Evolutionary conservation across 75 land plant species (phyloP).

Genomic region (Selaginella moellendorffii): DNA sequence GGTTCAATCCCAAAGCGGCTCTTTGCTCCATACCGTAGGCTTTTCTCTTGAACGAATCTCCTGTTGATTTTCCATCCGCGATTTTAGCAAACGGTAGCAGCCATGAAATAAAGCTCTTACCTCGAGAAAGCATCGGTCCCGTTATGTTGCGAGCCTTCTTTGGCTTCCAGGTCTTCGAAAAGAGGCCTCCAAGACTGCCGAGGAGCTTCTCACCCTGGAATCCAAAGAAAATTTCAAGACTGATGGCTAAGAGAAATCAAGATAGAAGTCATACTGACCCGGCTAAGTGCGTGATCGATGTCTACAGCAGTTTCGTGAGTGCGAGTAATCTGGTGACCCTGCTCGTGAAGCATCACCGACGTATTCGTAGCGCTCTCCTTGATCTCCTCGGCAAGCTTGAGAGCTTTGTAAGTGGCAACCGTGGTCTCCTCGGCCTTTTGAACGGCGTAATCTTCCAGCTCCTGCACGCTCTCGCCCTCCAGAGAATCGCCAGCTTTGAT

Average conservation of each 20-base stretch:
- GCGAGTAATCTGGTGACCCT: constrained; percentile 46
- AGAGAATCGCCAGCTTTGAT: constrained; percentile 18
- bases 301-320: constrained; percentile 37
- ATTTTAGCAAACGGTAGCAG: not conserved
- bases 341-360: constrained; percentile 35
- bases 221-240: no score
- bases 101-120: constrained; percentile 28
- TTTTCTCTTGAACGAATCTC: not conserved
- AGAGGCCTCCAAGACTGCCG: constrained; percentile 85
- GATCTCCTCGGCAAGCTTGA: constrained; percentile 52
- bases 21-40: not conserved
- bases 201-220: constrained; percentile 95
- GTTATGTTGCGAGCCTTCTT: constrained; percentile 47
- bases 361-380: constrained; percentile 38
- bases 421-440: constrained; percentile 51
- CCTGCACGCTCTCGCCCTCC: constrained; percentile 36
- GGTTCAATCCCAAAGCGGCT: not conserved
- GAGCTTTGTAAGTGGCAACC: constrained; percentile 16
- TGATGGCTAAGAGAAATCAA: no score
- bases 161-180: constrained; percentile 91
- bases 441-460: constrained; percentile 39
- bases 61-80: not conserved
- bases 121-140: constrained; percentile 26
- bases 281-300: constrained; percentile 38
- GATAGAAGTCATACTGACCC: constrained; percentile 21